A percentile compares a stretch with the other conserved stretches of the same genome.
Conservation (phyloP, 768 basidiomycete genomes). For the Boletus sp. region DNA sequence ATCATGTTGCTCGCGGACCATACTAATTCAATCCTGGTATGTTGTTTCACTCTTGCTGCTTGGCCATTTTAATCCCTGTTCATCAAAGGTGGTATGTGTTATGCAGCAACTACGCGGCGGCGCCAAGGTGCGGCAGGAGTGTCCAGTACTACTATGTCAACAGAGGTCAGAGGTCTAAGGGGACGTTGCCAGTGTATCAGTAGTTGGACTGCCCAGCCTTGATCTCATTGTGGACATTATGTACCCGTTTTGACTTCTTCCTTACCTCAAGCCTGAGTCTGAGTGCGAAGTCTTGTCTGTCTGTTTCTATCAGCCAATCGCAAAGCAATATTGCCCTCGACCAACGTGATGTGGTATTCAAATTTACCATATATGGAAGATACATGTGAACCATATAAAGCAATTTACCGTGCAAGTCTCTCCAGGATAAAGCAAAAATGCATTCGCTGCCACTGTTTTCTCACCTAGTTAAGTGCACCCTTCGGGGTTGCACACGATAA, state of each 20-base stretch:
- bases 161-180: slow-evolving; percentile 58
- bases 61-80: not conserved
- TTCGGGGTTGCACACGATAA: slow-evolving; percentile 95
- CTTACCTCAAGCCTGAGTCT: not conserved
- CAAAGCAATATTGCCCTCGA: no score
- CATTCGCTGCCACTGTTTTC: not conserved
- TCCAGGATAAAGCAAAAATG: slow-evolving; percentile 19
- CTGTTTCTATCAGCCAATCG: no score
- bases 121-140: slow-evolving; percentile 61
- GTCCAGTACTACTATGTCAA: slow-evolving; percentile 81
- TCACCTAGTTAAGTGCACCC: slow-evolving; percentile 47
- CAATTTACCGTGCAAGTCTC: slow-evolving; percentile 1
- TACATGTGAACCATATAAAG: not conserved
- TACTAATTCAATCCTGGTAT: slow-evolving; percentile 91
- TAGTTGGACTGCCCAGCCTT: not conserved
- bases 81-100: slow-evolving; percentile 72
- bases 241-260: slow-evolving; percentile 7
- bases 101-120: slow-evolving; percentile 75
- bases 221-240: slow-evolving; percentile 17
- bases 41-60: slow-evolving; percentile 21
- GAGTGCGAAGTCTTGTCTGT: not conserved
- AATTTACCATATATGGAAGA: no score
- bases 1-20: slow-evolving; percentile 89
- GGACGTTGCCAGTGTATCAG: slow-evolving; percentile 18
- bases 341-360: no score